A percentile compares a stretch with the other conserved stretches of the same genome.
These are phyloP conservation scores for Elsinoe ampelina DNA, from an alignment of 2,329 filamentous ascomycete species.

Conservation along the genomic window DNA sequence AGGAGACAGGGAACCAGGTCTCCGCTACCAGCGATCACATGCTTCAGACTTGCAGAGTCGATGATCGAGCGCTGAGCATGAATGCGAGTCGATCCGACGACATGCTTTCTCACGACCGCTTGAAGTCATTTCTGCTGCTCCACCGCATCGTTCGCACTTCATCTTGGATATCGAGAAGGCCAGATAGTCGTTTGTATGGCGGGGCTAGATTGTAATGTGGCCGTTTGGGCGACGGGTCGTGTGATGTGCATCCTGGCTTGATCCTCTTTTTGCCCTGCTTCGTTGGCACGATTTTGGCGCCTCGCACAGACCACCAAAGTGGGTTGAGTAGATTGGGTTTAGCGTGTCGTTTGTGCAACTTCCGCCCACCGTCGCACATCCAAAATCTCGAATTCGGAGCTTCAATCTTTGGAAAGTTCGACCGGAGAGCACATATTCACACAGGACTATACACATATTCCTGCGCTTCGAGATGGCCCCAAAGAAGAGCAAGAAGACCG, in stretches of 20 bases:
- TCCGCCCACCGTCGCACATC: slow-evolving; percentile 9
- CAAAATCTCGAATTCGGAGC: slow-evolving; percentile 10
- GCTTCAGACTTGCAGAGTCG: neutral
- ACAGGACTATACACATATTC: slow-evolving; percentile 16
- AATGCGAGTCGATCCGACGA: neutral
- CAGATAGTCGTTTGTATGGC: slow-evolving; percentile 1
- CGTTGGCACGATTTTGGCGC: neutral
- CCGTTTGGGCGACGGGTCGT: neutral
- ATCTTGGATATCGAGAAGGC: neutral
- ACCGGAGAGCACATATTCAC: slow-evolving; percentile 17
- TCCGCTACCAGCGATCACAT: slow-evolving; percentile 7
- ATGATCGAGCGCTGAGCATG: neutral
- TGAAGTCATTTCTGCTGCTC: neutral
- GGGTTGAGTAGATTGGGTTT: neutral
- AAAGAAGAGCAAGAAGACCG: slow-evolving; percentile 81
- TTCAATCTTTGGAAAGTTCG: slow-evolving; percentile 4
- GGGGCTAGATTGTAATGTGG: slow-evolving; percentile 1
- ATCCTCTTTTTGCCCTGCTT: neutral
- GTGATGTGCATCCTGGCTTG: neutral
- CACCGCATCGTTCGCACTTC: neutral
- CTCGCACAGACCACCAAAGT: neutral
- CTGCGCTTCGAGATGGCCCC: slow-evolving; percentile 49
- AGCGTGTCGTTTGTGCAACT: neutral
- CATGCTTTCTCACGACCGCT: neutral
- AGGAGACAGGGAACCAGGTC: neutral